Conservation (phyloP, 2,329 filamentous ascomycete species). For the Sclerotinia glacialis region DNA sequence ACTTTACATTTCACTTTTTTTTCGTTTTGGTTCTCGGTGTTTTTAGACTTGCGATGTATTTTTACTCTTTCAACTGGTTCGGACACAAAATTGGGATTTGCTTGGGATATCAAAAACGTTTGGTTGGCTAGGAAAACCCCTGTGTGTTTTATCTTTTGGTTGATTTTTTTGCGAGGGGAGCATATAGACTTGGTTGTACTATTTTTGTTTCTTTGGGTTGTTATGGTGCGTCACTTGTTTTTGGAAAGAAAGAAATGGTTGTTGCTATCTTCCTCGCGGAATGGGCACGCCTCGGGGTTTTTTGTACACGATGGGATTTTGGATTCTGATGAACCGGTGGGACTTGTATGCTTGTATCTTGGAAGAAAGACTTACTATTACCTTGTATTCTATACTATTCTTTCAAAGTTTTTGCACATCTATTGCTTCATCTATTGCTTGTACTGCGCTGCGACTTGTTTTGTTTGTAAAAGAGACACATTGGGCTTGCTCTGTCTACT, state of each 20-base stretch:
- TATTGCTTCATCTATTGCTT: conserved; percentile 20
- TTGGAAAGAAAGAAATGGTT: conserved; percentile 16
- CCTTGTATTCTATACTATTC: conserved; percentile 21
- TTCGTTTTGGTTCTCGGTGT: conserved; percentile 21
- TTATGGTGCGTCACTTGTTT: conserved; percentile 20
- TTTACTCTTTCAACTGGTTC: conserved; percentile 23
- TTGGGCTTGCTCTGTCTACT: background rate
- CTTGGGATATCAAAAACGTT: conserved; percentile 22
- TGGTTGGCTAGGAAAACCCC: conserved; percentile 16
- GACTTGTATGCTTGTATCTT: conserved; percentile 22
- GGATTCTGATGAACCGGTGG: conserved; percentile 23
- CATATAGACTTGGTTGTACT: conserved; percentile 24
- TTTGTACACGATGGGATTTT: conserved; percentile 22
- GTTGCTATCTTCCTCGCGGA: conserved; percentile 24
- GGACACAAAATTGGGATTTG: conserved; percentile 23
- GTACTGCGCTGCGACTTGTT: conserved; percentile 20
- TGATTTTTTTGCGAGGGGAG: conserved; percentile 15
- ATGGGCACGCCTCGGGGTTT: conserved; percentile 20
- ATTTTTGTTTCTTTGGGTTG: conserved; percentile 15
- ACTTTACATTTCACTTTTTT: conserved; percentile 18
- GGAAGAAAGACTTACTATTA: conserved; percentile 22
- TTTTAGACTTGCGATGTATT: conserved; percentile 24
- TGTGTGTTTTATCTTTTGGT: conserved; percentile 15
- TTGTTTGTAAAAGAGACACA: conserved; percentile 6
- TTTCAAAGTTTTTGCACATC: conserved; percentile 14